Evolutionary conservation across 225 moss, liverwort and hornwort species (phyloP).

Genomic region (Bryoerythrophyllum caledonicum): DNA sequence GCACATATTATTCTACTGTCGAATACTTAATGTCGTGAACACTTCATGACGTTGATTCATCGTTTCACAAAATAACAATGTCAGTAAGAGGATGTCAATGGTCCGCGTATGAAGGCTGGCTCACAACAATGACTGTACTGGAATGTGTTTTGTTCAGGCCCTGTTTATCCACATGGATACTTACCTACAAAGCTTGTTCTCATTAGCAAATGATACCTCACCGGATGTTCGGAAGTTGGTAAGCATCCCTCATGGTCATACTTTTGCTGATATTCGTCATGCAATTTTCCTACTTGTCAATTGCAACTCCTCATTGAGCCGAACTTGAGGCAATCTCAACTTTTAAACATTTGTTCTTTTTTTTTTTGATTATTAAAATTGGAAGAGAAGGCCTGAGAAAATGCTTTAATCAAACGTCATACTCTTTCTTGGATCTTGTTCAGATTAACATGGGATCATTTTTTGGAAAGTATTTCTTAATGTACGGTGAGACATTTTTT

Average conservation of each 20-base stretch:
- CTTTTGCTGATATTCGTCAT: background rate
- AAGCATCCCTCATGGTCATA: background rate
- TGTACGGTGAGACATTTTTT: background rate
- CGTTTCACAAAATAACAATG: background rate
- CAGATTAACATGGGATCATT: constrained; percentile 5
- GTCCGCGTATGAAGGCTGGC: background rate
- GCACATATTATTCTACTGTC: background rate
- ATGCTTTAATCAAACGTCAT: background rate
- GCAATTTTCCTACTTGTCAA: background rate
- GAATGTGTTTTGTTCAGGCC: constrained; percentile 47
- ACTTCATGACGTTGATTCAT: constrained; percentile 1
- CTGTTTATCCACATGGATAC: constrained; percentile 79
- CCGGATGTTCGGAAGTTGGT: constrained; percentile 84
- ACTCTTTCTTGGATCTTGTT: background rate
- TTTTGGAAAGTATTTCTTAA: constrained; percentile 1
- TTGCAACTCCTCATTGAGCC: background rate
- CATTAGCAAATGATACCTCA: constrained; percentile 67
- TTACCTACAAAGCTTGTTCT: constrained; percentile 78
- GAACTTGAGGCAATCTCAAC: background rate
- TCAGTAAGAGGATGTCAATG: background rate
- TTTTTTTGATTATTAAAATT: background rate
- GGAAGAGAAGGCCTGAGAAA: background rate
- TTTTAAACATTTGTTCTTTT: background rate
- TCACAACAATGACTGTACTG: constrained; percentile 5
- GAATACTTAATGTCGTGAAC: background rate